Percentiles rank a stretch among this genome's conserved stretches.
Evolutionary conservation across 768 basidiomycete genomes (phyloP).

Genomic region (Hortiboletus campestris): DNA sequence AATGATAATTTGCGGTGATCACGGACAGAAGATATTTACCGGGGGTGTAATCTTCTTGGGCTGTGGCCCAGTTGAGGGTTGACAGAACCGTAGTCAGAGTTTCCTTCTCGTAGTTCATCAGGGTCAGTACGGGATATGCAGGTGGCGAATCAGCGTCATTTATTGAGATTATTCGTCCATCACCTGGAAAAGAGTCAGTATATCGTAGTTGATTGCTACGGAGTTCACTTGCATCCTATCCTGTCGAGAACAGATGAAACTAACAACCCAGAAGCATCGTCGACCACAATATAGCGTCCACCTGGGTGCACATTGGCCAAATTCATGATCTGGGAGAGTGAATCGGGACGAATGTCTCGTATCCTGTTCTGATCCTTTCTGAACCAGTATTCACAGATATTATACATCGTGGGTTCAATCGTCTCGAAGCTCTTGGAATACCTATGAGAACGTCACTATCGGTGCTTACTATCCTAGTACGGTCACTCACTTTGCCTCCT

Average conservation of each 20-base stretch:
- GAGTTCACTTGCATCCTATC: slow-evolving; percentile 62
- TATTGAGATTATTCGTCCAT: slow-evolving; percentile 79
- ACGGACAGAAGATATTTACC: slow-evolving; percentile 37
- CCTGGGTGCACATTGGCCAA: slow-evolving; percentile 82
- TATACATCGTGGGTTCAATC: slow-evolving; percentile 82
- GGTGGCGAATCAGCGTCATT: slow-evolving; percentile 92
- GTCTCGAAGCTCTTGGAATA: slow-evolving; percentile 86
- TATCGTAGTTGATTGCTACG: background rate
- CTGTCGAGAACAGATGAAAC: slow-evolving; percentile 84
- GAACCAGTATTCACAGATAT: slow-evolving; percentile 89
- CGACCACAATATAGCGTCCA: slow-evolving; percentile 84
- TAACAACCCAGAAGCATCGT: slow-evolving; percentile 88
- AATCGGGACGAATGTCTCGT: slow-evolving; percentile 82
- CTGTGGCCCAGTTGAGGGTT: slow-evolving; percentile 89
- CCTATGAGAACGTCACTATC: slow-evolving; percentile 39
- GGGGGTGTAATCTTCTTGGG: slow-evolving; percentile 72
- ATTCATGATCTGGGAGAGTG: slow-evolving; percentile 84
- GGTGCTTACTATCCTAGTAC: background rate
- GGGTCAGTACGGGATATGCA: slow-evolving; percentile 74
- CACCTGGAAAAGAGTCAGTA: slow-evolving; percentile 43
- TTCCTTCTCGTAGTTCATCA: slow-evolving; percentile 82
- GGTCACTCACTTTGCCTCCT: slow-evolving; percentile 84
- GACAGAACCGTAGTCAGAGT: slow-evolving; percentile 51
- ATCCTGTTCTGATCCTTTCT: slow-evolving; percentile 78
- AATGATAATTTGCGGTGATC: background rate